These are phyloP conservation scores for Teratosphaeria gauchensis DNA, from an alignment of 2,329 filamentous ascomycete genomes.

Conservation along the genomic window DNA sequence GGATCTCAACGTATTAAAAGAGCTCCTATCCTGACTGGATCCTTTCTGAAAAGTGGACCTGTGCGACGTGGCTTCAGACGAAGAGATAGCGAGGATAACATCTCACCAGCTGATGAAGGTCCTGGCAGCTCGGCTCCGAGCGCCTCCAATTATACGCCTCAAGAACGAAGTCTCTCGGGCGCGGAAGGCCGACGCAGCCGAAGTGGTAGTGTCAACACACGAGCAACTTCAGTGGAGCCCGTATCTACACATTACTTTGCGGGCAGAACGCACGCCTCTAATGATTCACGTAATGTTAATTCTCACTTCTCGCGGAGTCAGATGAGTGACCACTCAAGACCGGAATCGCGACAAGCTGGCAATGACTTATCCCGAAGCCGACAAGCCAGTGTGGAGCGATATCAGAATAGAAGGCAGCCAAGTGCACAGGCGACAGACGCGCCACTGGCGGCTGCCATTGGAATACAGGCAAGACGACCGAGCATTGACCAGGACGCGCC, in stretches of 20 bases:
- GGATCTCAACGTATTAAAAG: constrained; percentile 71
- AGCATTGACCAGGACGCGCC: constrained; percentile 17
- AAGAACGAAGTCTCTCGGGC: constrained; percentile 16
- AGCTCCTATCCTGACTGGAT: constrained; percentile 63
- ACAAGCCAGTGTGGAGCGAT: constrained; percentile 20
- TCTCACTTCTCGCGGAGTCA: constrained; percentile 18
- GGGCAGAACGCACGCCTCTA: constrained; percentile 11
- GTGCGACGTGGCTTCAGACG: constrained; percentile 61
- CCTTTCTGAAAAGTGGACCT: constrained; percentile 64
- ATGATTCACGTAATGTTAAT: constrained; percentile 19
- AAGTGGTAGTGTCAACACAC: constrained; percentile 21
- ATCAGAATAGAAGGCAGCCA: constrained; percentile 13
- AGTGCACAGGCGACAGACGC: constrained; percentile 14
- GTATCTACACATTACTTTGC: constrained; percentile 28
- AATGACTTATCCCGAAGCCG: constrained; percentile 18
- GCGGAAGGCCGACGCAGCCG: constrained; percentile 17
- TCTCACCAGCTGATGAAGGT: constrained; percentile 29
- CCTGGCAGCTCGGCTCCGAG: constrained; percentile 18
- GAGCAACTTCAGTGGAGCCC: constrained; percentile 24
- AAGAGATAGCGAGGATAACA: constrained; percentile 42
- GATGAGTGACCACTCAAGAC: constrained; percentile 17
- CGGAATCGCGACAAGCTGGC: constrained; percentile 19
- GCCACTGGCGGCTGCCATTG: neutral
- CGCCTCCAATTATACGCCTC: constrained; percentile 17
- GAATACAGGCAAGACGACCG: constrained; percentile 7